A percentile compares a stretch with the other conserved stretches of the same genome.
Conservation (phyloP, 2,329 filamentous ascomycete species). For the Hymenoscyphus infarciens region DNA sequence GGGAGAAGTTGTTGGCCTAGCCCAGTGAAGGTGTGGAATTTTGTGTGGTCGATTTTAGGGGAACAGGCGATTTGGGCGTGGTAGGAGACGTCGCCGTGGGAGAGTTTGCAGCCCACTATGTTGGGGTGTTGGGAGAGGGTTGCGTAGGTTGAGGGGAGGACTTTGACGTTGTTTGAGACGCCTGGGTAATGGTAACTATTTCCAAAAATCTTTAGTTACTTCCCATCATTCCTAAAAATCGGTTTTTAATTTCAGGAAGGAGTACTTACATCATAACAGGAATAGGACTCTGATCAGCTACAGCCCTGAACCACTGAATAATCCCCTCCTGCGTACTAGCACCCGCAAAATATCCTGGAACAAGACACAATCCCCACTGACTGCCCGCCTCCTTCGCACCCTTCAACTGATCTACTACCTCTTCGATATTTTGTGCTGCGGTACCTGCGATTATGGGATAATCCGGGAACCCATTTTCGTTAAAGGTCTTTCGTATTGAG, state of each 20-base stretch:
- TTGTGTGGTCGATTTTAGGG: constrained; percentile 54
- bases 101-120: constrained; percentile 67
- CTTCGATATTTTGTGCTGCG: constrained; percentile 53
- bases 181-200: constrained; percentile 55
- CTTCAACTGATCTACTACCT: constrained; percentile 49
- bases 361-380: constrained; percentile 60
- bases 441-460: constrained; percentile 60
- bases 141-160: constrained; percentile 55
- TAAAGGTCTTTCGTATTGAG: constrained; percentile 50
- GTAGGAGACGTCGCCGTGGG: constrained; percentile 63
- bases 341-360: constrained; percentile 62
- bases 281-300: constrained; percentile 58
- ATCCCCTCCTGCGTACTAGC: constrained; percentile 56
- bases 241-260: not conserved
- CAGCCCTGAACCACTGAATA: constrained; percentile 55
- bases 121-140: constrained; percentile 58
- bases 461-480: constrained; percentile 52
- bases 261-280: constrained; percentile 54
- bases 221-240: not conserved
- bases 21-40: constrained; percentile 61
- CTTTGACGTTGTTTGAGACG: constrained; percentile 61
- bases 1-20: constrained; percentile 64
- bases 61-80: constrained; percentile 58
- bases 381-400: constrained; percentile 53
- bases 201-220: not conserved